Evolutionary conservation across 257 asterid genomes (phyloP).

Genomic region (Nyctanthes arbortristis): DNA sequence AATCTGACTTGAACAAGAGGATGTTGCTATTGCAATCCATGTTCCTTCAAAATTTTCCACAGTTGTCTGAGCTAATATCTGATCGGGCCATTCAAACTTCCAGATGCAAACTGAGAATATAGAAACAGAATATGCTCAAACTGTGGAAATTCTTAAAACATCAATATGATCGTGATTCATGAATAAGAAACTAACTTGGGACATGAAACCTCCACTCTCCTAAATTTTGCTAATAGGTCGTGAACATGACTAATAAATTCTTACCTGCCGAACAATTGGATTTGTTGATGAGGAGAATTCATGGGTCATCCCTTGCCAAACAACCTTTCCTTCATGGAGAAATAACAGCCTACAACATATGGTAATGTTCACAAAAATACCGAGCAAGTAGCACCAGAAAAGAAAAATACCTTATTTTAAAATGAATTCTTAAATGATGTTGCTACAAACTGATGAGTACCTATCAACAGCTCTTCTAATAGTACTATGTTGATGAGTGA

Average conservation of each 20-base stretch:
- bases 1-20: not conserved
- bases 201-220: not conserved
- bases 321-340: conserved; percentile 86
- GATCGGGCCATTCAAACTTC: conserved; percentile 97
- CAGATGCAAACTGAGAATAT: conserved; percentile 86
- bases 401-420: conserved; percentile 9
- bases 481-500: conserved; percentile 98
- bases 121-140: too few relatives aligned
- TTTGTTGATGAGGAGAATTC: conserved; percentile 82
- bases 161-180: not conserved
- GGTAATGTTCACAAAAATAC: conserved; percentile 16
- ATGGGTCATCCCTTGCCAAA: conserved; percentile 95
- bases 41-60: not conserved
- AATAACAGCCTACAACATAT: conserved; percentile 65
- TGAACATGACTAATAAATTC: not conserved
- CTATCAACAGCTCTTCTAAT: conserved; percentile 96
- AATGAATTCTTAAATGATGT: not conserved
- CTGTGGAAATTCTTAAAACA: not conserved
- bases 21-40: not conserved
- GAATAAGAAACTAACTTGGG: not conserved
- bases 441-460: conserved; percentile 39
- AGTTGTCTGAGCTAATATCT: conserved; percentile 46
- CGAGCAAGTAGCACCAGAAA: conserved; percentile 8
- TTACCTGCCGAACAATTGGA: conserved; percentile 91
- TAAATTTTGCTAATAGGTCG: not conserved